Evolutionary conservation across 2,329 filamentous ascomycete genomes (phyloP).

Genomic region (Cladophialophora yegresii): DNA sequence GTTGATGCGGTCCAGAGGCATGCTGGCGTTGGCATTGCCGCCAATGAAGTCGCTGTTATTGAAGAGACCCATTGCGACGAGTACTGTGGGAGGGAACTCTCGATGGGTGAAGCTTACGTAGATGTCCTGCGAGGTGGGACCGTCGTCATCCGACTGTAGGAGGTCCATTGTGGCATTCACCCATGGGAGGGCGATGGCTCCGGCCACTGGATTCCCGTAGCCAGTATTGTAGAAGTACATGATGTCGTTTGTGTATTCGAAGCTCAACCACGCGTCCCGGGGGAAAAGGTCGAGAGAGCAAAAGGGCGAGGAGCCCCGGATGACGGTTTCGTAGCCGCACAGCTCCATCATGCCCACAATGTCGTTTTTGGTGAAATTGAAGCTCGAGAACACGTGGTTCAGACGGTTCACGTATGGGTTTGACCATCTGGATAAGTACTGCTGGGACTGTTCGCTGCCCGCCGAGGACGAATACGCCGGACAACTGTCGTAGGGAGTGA

Average conservation of each 20-base stretch:
- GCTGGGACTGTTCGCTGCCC: slow-evolving; percentile 57
- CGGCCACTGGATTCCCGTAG: slow-evolving; percentile 61
- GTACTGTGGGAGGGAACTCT: slow-evolving; percentile 66
- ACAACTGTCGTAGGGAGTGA: slow-evolving; percentile 67
- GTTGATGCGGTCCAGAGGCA: slow-evolving; percentile 65
- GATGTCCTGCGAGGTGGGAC: slow-evolving; percentile 55
- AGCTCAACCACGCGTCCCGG: slow-evolving; percentile 65
- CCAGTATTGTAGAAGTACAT: slow-evolving; percentile 67
- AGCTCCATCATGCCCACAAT: slow-evolving; percentile 67
- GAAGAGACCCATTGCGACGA: slow-evolving; percentile 69
- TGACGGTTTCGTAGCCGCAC: slow-evolving; percentile 67
- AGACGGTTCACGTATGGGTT: slow-evolving; percentile 62
- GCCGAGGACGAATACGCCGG: slow-evolving; percentile 62
- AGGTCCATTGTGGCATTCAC: slow-evolving; percentile 61
- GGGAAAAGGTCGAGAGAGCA: slow-evolving; percentile 62
- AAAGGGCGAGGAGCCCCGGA: slow-evolving; percentile 62
- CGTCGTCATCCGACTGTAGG: slow-evolving; percentile 43
- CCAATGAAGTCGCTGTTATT: slow-evolving; percentile 64
- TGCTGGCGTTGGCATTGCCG: slow-evolving; percentile 61
- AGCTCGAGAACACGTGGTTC: slow-evolving; percentile 55
- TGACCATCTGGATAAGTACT: slow-evolving; percentile 59
- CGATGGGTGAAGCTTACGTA: slow-evolving; percentile 70
- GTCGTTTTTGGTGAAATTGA: slow-evolving; percentile 66
- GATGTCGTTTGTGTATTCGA: slow-evolving; percentile 66
- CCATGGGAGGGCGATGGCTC: slow-evolving; percentile 66